phyloP scores from a whole-genome alignment of 1,139 yeast species.

The Citeromyces hawaiiensis region DNA sequence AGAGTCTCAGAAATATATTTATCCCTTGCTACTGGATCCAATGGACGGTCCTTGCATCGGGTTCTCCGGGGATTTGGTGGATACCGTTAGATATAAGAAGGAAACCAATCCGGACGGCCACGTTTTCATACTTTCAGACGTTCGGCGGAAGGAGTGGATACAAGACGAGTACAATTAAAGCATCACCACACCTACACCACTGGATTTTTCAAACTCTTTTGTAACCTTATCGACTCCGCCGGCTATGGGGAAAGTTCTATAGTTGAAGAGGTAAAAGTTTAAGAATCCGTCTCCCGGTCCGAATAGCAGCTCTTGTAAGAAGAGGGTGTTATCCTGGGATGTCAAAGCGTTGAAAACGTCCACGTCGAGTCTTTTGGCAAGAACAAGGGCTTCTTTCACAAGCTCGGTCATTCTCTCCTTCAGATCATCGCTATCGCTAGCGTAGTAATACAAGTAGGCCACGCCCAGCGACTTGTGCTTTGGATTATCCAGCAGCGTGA shows the following conservation, averaged over 20 bases:
- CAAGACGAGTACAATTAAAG: slow-evolving; percentile 22
- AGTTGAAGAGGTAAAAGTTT: slow-evolving; percentile 85
- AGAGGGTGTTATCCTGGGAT: slow-evolving; percentile 76
- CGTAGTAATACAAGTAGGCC: slow-evolving; percentile 87
- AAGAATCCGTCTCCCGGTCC: slow-evolving; percentile 91
- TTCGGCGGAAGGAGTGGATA: neutral
- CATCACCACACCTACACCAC: slow-evolving; percentile 87
- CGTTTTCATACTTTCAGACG: neutral
- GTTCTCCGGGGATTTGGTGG: slow-evolving; percentile 31
- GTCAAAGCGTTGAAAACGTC: slow-evolving; percentile 94
- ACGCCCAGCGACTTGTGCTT: slow-evolving; percentile 61
- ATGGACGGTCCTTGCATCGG: slow-evolving; percentile 47
- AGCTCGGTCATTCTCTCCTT: slow-evolving; percentile 46
- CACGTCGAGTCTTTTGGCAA: slow-evolving; percentile 51
- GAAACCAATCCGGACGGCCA: slow-evolving; percentile 9
- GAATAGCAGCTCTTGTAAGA: slow-evolving; percentile 72
- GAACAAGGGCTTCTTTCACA: slow-evolving; percentile 63
- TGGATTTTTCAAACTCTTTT: slow-evolving; percentile 40
- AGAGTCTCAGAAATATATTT: slow-evolving; percentile 32
- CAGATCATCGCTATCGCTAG: slow-evolving; percentile 42
- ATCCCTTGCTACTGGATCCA: slow-evolving; percentile 33
- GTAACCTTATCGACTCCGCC: slow-evolving; percentile 61
- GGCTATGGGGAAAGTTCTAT: slow-evolving; percentile 62
- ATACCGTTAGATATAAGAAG: slow-evolving; percentile 6
- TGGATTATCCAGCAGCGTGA: slow-evolving; percentile 63